phyloP scores from a whole-genome alignment of 1,139 yeast species.

The Saccharomyces uvarum region DNA sequence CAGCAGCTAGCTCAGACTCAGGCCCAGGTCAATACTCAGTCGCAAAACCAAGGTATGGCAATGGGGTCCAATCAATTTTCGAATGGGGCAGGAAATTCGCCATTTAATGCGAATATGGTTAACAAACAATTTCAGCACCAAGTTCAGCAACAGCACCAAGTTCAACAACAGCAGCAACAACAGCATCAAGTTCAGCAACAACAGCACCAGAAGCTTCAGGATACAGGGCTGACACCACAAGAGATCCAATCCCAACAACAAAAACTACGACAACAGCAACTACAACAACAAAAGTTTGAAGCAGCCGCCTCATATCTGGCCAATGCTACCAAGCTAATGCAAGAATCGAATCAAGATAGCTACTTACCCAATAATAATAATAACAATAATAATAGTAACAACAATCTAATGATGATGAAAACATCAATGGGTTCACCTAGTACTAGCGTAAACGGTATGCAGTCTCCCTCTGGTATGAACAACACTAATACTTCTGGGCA shows the following conservation, averaged over 20 bases:
- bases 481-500: not conserved
- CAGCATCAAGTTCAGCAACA: conserved; percentile 2
- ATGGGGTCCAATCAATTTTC: not conserved
- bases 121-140: conserved; percentile 2
- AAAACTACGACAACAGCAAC: conserved; percentile 34
- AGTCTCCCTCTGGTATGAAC: not conserved
- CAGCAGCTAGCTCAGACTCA: conserved; percentile 11
- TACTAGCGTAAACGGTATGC: not conserved
- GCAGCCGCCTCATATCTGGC: conserved; percentile 29
- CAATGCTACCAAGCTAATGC: conserved; percentile 26
- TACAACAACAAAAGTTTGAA: conserved; percentile 29
- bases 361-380: conserved; percentile 7
- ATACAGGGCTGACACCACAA: conserved; percentile 29
- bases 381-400: conserved; percentile 19
- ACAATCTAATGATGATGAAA: conserved; percentile 9
- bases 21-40: conserved; percentile 37
- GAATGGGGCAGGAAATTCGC: not conserved
- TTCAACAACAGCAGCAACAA: conserved; percentile 3
- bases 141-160: conserved; percentile 10
- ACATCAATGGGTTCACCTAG: not conserved
- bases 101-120: not conserved
- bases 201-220: conserved; percentile 30
- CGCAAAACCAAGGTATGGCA: conserved; percentile 33
- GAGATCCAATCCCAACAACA: conserved; percentile 35
- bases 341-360: conserved; percentile 14